Percentiles rank a stretch among this genome's conserved stretches.
These are phyloP conservation scores for Cenchrus fungigraminus DNA, from an alignment of 176 grass and related monocot species.

Conservation along the genomic window DNA sequence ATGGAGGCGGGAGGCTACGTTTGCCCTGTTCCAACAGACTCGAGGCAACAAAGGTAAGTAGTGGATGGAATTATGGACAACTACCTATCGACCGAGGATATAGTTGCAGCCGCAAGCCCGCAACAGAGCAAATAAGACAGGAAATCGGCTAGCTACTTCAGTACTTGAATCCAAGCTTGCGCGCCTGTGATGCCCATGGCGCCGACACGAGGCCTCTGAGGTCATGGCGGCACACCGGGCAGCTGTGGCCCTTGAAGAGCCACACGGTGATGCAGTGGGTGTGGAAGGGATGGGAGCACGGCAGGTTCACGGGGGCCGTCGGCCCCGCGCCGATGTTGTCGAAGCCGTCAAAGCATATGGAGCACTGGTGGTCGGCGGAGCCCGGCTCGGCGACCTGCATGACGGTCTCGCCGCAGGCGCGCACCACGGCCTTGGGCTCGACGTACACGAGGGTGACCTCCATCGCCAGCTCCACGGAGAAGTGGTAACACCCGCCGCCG, in stretches of 20 bases:
- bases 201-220: neutral
- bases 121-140: too few relatives aligned
- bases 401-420: neutral
- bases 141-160: too few relatives aligned
- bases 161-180: neutral
- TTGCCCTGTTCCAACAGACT: too few relatives aligned
- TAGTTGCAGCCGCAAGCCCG: too few relatives aligned
- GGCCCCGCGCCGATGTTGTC: neutral
- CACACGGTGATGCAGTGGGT: neutral
- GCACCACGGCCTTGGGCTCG: conserved; percentile 21
- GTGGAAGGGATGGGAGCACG: conserved; percentile 11
- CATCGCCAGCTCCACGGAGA: neutral
- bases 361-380: neutral
- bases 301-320: neutral
- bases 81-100: too few relatives aligned
- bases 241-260: neutral
- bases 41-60: too few relatives aligned
- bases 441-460: neutral
- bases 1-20: too few relatives aligned
- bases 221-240: neutral
- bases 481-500: neutral
- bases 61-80: too few relatives aligned
- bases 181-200: neutral
- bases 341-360: neutral
- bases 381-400: neutral